Evolutionary conservation across 208 protist species (phyloP), one percentile per base, ranked within the genome.

Genomic region (Acanthamoeba healyi): DNA sequence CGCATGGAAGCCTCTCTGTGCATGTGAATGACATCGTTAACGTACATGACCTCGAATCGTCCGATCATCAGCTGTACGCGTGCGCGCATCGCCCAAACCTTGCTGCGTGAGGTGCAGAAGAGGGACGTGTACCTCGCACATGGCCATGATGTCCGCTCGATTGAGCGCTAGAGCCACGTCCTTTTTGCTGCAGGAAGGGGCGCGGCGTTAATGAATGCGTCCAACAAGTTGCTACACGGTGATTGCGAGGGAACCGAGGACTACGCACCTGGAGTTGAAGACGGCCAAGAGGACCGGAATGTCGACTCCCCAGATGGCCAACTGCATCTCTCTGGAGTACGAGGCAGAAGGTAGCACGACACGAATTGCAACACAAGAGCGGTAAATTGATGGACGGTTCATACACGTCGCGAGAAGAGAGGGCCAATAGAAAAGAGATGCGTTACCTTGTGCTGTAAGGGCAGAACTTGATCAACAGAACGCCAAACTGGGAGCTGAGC

Each of bases 221-320:
- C n/a, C n/a, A n/a, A n/a, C n/a, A n/a, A n/a, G n/a, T n/a, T n/a
- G n/a, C n/a, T n/a, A n/a, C n/a, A n/a, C n/a, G n/a, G n/a, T n/a
- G n/a, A n/a, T n/a, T n/a, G n/a, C n/a, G n/a, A n/a, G n/a, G 19
- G 29, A 67, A 32, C 17, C 61, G 26, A 36, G 15, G 2, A n/a
- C 29, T 38, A 10, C 32, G 65, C 54, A 86, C 77, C 38, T 86
- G 24, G 40, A 49, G 26, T 88, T 88, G 81, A 54, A 54, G 54
- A 67, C n/a, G 3, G 44, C 44, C 0, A 88, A 46, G 6, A 88
- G 81, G 19, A 88, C 54, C n/a, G 81, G 81, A 24, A 88, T 63
- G 32, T 88, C 44, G n/a, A 56, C 51, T 6, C 81, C 81, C 81
- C 81, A 88, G 1, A 88, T 88, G n/a, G 81, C 81, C 38, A 32